Conservation (phyloP, 2,329 filamentous ascomycete species). For the Geosmithia flava region DNA sequence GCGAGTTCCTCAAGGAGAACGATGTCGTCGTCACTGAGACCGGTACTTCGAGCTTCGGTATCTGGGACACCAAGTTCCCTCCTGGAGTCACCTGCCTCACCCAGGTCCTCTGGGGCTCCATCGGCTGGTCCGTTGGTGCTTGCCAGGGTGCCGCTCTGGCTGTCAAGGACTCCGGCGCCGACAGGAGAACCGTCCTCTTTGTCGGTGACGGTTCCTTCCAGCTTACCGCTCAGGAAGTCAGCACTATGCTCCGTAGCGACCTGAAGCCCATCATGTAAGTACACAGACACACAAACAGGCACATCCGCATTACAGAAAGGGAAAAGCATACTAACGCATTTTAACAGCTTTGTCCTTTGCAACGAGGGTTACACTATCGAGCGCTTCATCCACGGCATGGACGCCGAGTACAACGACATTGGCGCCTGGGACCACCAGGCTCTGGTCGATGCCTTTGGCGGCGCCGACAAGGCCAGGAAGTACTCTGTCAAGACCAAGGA, state of each 20-base stretch:
- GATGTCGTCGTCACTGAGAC: constrained; percentile 82
- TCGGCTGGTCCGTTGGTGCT: constrained; percentile 48
- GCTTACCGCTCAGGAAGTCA: constrained; percentile 71
- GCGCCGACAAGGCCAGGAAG: constrained; percentile 41
- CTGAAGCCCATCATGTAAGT: constrained; percentile 66
- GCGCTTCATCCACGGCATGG: constrained; percentile 74
- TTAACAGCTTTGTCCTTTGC: constrained; percentile 62
- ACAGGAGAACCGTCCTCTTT: constrained; percentile 64
- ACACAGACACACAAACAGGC: neutral
- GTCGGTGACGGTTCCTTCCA: constrained; percentile 86
- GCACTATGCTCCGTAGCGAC: constrained; percentile 66
- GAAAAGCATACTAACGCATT: neutral
- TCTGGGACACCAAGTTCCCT: constrained; percentile 77
- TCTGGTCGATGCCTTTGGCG: constrained; percentile 57
- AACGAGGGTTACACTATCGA: constrained; percentile 88
- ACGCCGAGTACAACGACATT: constrained; percentile 73
- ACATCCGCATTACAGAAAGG: constrained; percentile 7
- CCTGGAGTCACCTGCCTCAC: constrained; percentile 65
- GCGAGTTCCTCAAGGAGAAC: constrained; percentile 56
- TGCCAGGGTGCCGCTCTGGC: constrained; percentile 60
- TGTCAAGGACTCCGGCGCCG: constrained; percentile 47
- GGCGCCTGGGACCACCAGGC: constrained; percentile 61
- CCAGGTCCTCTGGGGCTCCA: constrained; percentile 63
- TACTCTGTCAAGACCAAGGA: constrained; percentile 58
- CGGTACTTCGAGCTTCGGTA: constrained; percentile 78